A percentile compares a stretch with the other conserved stretches of the same genome.
phyloP scores from a whole-genome alignment of 805 yeast genomes.

The Yarrowia sp. region DNA sequence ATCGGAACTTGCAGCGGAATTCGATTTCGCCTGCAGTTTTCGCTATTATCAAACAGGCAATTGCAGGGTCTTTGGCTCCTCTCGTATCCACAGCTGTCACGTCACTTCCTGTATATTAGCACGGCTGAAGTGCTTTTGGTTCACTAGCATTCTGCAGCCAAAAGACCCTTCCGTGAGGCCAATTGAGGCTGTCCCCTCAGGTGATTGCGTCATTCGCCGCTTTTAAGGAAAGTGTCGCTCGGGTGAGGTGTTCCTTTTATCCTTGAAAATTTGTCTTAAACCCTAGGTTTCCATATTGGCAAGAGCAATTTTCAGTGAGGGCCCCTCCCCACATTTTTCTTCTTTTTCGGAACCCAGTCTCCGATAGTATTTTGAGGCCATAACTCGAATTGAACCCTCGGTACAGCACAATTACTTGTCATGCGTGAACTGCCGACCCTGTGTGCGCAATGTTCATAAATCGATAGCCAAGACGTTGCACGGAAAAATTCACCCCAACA shows the following conservation, averaged over 20 bases:
- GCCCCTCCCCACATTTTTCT: not conserved
- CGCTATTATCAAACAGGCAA: not conserved
- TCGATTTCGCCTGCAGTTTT: no score
- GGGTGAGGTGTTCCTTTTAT: no score
- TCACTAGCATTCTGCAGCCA: not conserved
- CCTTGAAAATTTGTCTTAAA: not conserved
- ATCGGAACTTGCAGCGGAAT: no score
- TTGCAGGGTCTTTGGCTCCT: not conserved
- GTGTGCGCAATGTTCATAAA: no score
- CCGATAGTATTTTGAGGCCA: not conserved
- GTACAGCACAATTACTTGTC: no score
- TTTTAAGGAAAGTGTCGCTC: no score
- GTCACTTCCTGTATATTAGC: no score
- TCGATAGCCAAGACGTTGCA: no score
- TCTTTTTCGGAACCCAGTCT: not conserved
- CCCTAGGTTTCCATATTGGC: not conserved
- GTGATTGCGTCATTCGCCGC: not conserved
- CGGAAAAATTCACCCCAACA: no score
- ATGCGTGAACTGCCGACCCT: no score
- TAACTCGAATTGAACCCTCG: no score
- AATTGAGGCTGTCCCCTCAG: not conserved
- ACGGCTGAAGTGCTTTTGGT: conserved; percentile 1
- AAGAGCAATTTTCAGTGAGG: not conserved
- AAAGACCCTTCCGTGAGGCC: not conserved
- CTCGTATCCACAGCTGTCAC: not conserved